These are phyloP conservation scores for Aphanocladium album DNA, from an alignment of 2,329 filamentous ascomycete genomes.

Conservation along the genomic window DNA sequence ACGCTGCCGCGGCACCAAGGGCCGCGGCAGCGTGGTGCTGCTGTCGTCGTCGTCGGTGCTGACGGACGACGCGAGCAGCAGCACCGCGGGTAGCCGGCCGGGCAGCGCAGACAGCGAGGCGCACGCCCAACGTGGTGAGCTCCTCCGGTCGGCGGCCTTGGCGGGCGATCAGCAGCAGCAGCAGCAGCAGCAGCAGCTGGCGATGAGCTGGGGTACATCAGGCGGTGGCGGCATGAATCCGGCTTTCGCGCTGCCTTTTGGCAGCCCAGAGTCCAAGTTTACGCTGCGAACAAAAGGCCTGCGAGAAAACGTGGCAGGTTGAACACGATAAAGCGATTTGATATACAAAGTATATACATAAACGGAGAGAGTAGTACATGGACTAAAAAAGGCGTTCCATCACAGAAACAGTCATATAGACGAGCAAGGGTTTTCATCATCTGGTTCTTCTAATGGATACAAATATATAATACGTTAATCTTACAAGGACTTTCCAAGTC, in stretches of 20 bases:
- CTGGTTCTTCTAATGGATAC: not conserved
- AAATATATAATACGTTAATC: constrained; percentile 3
- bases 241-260: constrained; percentile 40
- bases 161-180: constrained; percentile 17
- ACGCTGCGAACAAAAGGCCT: constrained; percentile 53
- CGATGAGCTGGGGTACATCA: constrained; percentile 13
- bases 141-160: constrained; percentile 32
- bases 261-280: constrained; percentile 39
- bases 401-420: not conserved
- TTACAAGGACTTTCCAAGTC: constrained; percentile 8
- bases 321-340: not conserved
- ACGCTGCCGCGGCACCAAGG: too few relatives aligned
- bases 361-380: not conserved
- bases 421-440: not conserved
- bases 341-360: not conserved
- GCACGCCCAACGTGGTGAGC: constrained; percentile 35
- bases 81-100: constrained; percentile 35
- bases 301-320: constrained; percentile 40
- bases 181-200: constrained; percentile 7
- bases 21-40: too few relatives aligned
- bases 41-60: constrained; percentile 9
- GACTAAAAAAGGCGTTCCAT: not conserved
- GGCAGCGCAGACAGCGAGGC: constrained; percentile 41
- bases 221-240: constrained; percentile 14
- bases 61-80: constrained; percentile 33